A percentile compares a stretch with the other conserved stretches of the same genome.
phyloP scores from a whole-genome alignment of 768 basidiomycete species.

The Phlebiopsis gigantea region DNA sequence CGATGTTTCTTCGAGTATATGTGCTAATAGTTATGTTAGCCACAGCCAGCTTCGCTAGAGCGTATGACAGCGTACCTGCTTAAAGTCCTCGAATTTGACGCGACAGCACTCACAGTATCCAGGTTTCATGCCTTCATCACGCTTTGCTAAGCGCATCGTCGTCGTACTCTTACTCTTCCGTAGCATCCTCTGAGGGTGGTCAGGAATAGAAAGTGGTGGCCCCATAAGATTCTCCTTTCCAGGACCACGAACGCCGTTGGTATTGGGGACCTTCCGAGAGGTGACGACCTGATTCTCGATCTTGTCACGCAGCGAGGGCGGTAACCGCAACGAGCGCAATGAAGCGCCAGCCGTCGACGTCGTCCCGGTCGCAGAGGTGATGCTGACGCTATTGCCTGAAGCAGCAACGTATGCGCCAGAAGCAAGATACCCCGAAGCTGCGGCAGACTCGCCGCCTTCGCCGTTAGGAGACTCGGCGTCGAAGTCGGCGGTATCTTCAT shows the following conservation, averaged over 20 bases:
- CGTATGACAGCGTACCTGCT: conserved; percentile 47
- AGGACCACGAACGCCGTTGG: neutral
- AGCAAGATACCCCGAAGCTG: conserved; percentile 66
- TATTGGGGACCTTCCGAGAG: conserved; percentile 45
- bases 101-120: conserved; percentile 99
- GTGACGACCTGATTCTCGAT: conserved; percentile 65
- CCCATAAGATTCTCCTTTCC: conserved; percentile 51
- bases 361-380: conserved; percentile 89
- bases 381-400: conserved; percentile 90
- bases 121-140: conserved; percentile 84
- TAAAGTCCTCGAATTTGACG: conserved; percentile 83
- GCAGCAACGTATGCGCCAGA: conserved; percentile 78
- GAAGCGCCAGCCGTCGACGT: conserved; percentile 56
- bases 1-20: conserved; percentile 50
- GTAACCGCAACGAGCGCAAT: conserved; percentile 43
- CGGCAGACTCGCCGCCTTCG: conserved; percentile 41
- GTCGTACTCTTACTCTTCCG: conserved; percentile 81
- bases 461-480: conserved; percentile 35
- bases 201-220: conserved; percentile 58
- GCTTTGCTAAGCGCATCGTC: conserved; percentile 65
- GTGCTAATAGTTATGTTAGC: conserved; percentile 4
- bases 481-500: conserved; percentile 38
- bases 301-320: conserved; percentile 48
- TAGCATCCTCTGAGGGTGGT: conserved; percentile 41
- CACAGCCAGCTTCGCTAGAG: neutral